Base-by-base conservation (phyloP, 768 basidiomycete genomes). In the Tulasnella sp. region DNA sequence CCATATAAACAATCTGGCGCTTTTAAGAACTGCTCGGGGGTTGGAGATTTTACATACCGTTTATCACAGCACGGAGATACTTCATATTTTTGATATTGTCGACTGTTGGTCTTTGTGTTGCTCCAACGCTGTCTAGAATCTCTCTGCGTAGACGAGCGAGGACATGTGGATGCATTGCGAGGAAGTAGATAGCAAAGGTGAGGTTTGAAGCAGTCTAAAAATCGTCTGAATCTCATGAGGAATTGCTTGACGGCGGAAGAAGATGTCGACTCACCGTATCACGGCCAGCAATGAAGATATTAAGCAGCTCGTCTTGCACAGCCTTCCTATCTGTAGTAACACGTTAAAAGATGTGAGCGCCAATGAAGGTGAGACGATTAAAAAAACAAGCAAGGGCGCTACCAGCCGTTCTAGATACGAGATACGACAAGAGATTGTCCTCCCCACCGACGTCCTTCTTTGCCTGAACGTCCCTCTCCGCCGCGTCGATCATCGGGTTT, bases 281-380 rank as follows among this genome's bases (percentile, higher is more conserved):
- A 57, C 87, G 71, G 24, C 85, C 78, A 5, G 88, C 88, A 9
- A 90, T 72, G 1, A 91, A 72, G 68, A 89, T 80, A 66, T 80
- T 90, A 48, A 90, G 74, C 11, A 89, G 69, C 62, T 90, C 84
- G 70, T 90, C 85, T 15, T 38, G 34, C 5, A 38, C 15, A 38
- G 34, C 34, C 15, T 38, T 19, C 84, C 80, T 53, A 91, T 85
- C 45, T 81, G 67, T 5, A 51, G 78, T 73, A 9, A 71, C 70
- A 66, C 88, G 85, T 89, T 64, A 52, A 53, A 29, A 49, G 4
- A 53, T 38, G 34, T 41, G 5, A 15, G 60, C 12, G 17, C 27
- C n/a, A n/a, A 48, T 5, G 55, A 31, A 12, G 9, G 52, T 46
- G 53, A 42, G 2, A 5, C 22, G 31, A 5, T 38, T 38, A 7